A percentile compares a stretch with the other conserved stretches of the same genome.
Conservation (phyloP, 2,329 filamentous ascomycete species). For the Aspergillus puulaauensis region DNA sequence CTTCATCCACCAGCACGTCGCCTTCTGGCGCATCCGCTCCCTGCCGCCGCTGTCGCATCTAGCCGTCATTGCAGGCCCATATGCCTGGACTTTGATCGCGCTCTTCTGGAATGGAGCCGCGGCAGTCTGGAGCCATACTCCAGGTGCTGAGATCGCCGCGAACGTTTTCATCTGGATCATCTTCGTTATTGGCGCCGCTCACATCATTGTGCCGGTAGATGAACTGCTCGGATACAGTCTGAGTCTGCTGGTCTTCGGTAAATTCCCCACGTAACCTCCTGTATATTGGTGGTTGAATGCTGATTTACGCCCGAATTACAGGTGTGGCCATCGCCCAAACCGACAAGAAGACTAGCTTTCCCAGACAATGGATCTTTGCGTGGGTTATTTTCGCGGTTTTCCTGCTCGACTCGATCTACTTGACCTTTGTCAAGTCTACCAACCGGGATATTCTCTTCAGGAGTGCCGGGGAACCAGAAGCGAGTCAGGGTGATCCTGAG, state of each 20-base stretch:
- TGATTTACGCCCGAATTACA: constrained; percentile 22
- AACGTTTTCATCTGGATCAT: constrained; percentile 89
- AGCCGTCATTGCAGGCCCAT: constrained; percentile 71
- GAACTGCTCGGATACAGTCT: constrained; percentile 77
- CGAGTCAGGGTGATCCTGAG: constrained; percentile 49
- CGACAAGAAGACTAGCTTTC: constrained; percentile 64
- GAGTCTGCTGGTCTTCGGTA: constrained; percentile 69
- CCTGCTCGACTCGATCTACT: constrained; percentile 63
- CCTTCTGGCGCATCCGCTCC: constrained; percentile 77
- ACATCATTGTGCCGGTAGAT: constrained; percentile 71
- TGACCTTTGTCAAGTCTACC: constrained; percentile 34
- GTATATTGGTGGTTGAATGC: neutral
- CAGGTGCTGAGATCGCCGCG: constrained; percentile 74
- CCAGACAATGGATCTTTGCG: constrained; percentile 90
- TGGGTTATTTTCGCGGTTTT: constrained; percentile 77
- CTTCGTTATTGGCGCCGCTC: constrained; percentile 72
- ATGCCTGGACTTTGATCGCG: constrained; percentile 83
- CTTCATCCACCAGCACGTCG: constrained; percentile 73
- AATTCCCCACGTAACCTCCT: neutral
- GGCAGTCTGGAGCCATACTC: constrained; percentile 66
- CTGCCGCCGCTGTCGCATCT: constrained; percentile 74
- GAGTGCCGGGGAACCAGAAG: constrained; percentile 33
- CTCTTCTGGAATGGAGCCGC: constrained; percentile 89
- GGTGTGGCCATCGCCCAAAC: constrained; percentile 76
- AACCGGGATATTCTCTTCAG: constrained; percentile 38